Evolutionary conservation across 495 filamentous ascomycete species (phyloP).

Genomic region (Aspergillus sclerotioniger): DNA sequence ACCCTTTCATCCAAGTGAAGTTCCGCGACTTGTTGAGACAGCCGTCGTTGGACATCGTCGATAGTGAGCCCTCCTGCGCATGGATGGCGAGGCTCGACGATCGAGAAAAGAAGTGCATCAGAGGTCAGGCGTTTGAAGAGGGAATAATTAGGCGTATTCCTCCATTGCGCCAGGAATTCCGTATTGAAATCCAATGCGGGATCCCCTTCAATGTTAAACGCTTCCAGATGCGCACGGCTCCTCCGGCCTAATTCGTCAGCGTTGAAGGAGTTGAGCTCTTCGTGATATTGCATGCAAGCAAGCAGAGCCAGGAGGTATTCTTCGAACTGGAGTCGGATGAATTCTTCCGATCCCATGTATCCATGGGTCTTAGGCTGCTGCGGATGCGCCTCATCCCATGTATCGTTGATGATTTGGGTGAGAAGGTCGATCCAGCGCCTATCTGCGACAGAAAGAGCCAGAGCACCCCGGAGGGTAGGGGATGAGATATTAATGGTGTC

Average conservation of each 20-base stretch:
- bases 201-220: slow-evolving; percentile 68
- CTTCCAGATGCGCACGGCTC: slow-evolving; percentile 35
- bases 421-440: slow-evolving; percentile 96
- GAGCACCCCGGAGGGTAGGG: slow-evolving; percentile 68
- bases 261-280: slow-evolving; percentile 54
- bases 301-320: slow-evolving; percentile 91
- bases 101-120: slow-evolving; percentile 87
- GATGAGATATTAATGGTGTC: slow-evolving; percentile 80
- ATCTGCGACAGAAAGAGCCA: slow-evolving; percentile 82
- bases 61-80: slow-evolving; percentile 92
- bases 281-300: slow-evolving; percentile 84
- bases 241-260: slow-evolving; percentile 29
- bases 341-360: slow-evolving; percentile 95
- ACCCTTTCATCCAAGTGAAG: slow-evolving; percentile 85
- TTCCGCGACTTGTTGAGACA: slow-evolving; percentile 85
- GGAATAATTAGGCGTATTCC: slow-evolving; percentile 80
- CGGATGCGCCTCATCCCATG: slow-evolving; percentile 92
- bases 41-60: slow-evolving; percentile 87
- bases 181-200: slow-evolving; percentile 75
- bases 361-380: slow-evolving; percentile 87
- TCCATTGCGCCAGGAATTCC: slow-evolving; percentile 75
- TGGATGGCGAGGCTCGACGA: slow-evolving; percentile 89
- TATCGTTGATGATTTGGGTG: slow-evolving; percentile 88
- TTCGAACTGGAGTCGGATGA: slow-evolving; percentile 96
- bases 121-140: slow-evolving; percentile 74